Base-by-base conservation (phyloP, 768 basidiomycete species). In the Amanita muscaria region DNA sequence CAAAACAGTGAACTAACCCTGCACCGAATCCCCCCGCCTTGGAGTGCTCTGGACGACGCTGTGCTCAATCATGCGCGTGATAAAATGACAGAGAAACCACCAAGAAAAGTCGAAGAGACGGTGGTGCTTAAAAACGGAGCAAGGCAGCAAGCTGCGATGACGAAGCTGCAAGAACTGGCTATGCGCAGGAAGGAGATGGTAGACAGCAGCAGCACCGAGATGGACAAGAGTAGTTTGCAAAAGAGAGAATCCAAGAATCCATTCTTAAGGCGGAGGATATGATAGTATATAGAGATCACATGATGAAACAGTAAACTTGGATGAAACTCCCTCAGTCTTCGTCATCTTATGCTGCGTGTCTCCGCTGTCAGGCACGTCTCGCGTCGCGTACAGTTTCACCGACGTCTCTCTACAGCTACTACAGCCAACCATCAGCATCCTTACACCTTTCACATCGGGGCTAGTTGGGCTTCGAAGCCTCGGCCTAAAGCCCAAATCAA, bases 381-480 rank as follows among this genome's bases (percentile, higher is more conserved):
- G 14, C n/a, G 44, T 46, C 36, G 24, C 44, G 14, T 39, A 23
- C 35, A 46, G 14, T 16, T 3, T n/a, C 34, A 10, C 33, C 30
- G 25, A 5, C 11, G 15, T 22, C 36, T 44, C 33, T 30, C 50
- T 37, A 49, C 49, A 6, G 48, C 34, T 27, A 39, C 44, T 6
- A 15, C 46, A 5, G 15, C 57, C 3, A 48, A 56, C n/a, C 38
- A 49, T 1, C 51, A 52, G 12, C 63, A 65, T 8, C 68, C 83
- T 4, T 90, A 80, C 57, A 76, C 64, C 25, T 88, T 91, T 59
- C 78, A 88, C 54, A 67, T 88, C 29, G 87, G 83, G 42, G 73
- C 75, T 12, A 83, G 83, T 59, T 91, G 85, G 81, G 79, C 78
- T 22, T 79, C 78, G 32, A 90, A 90, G 58, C 77, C 83, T 14